Percentiles rank a stretch among this genome's conserved stretches.
Conservation (phyloP, 2,329 filamentous ascomycete genomes). For the Aspergillus fumigatiaffinis region DNA sequence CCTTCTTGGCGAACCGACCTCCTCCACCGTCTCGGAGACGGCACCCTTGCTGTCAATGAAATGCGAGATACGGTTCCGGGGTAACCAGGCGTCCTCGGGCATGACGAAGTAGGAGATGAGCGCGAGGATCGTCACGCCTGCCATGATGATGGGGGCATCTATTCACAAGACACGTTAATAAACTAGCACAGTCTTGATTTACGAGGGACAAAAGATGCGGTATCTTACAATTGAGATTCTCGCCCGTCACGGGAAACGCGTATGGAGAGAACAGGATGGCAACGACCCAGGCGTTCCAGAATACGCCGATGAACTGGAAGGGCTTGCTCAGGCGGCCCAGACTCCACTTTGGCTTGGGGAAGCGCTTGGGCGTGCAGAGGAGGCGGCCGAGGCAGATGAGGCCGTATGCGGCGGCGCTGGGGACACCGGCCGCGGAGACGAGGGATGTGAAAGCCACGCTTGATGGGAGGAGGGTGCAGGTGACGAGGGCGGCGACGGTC, state of each 20-base stretch:
- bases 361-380: conserved; percentile 46
- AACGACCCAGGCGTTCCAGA: conserved; percentile 51
- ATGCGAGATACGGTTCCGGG: conserved; percentile 42
- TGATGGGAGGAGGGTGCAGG: conserved; percentile 58
- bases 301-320: conserved; percentile 46
- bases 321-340: conserved; percentile 44
- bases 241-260: conserved; percentile 41
- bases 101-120: conserved; percentile 48
- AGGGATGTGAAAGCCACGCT: conserved; percentile 52
- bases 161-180: neutral
- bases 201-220: neutral
- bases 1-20: conserved; percentile 10
- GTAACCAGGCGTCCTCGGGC: conserved; percentile 46
- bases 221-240: conserved; percentile 44
- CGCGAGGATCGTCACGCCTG: conserved; percentile 46
- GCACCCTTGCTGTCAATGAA: conserved; percentile 39
- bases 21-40: conserved; percentile 23
- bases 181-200: too few relatives aligned
- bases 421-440: conserved; percentile 51
- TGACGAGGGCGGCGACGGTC: conserved; percentile 51
- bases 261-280: conserved; percentile 48
- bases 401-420: conserved; percentile 51
- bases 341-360: conserved; percentile 48
- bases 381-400: conserved; percentile 49
- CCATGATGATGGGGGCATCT: conserved; percentile 53